Percentiles rank a stretch among this genome's conserved stretches.
phyloP scores from a whole-genome alignment of 441 rosid species.

The Melastoma candidum region DNA sequence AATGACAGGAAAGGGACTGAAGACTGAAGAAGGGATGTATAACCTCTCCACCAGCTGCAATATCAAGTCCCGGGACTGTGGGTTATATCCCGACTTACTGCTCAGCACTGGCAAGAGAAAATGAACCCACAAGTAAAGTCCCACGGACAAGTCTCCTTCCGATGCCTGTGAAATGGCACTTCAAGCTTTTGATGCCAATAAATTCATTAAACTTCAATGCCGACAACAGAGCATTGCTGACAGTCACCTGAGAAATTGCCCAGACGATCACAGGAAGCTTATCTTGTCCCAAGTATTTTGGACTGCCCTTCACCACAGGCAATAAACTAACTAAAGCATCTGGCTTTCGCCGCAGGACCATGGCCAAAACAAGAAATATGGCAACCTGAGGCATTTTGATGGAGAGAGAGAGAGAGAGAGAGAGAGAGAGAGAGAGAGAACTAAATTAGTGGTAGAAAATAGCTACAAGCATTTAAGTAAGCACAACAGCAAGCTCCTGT shows the following conservation, averaged over 20 bases:
- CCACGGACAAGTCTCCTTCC: conserved; percentile 16
- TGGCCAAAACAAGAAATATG: conserved; percentile 70
- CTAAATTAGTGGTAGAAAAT: no score
- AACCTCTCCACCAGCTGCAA: conserved; percentile 12
- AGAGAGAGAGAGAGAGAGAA: no score
- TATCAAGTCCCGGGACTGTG: conserved; percentile 15
- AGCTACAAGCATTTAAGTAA: no score
- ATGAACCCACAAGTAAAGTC: conserved; percentile 13
- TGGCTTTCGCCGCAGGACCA: conserved; percentile 79
- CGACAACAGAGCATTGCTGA: not conserved
- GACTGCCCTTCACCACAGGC: conserved; percentile 50
- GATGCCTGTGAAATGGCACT: conserved; percentile 8
- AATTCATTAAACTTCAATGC: not conserved
- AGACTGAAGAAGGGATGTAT: not conserved
- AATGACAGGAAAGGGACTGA: not conserved
- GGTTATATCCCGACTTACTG: conserved; percentile 10
- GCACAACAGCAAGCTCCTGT: no score
- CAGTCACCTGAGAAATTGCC: conserved; percentile 70
- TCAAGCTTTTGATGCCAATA: not conserved
- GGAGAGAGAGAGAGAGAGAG: no score
- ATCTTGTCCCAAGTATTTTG: conserved; percentile 81
- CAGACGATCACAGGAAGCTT: conserved; percentile 66
- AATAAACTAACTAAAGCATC: conserved; percentile 55
- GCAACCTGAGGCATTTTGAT: conserved; percentile 50
- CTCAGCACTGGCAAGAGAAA: conserved; percentile 10